Percentiles rank a stretch among this genome's conserved stretches.
These are phyloP conservation scores for Phoma sp. DNA, from an alignment of 2,329 filamentous ascomycete species.

Conservation along the genomic window DNA sequence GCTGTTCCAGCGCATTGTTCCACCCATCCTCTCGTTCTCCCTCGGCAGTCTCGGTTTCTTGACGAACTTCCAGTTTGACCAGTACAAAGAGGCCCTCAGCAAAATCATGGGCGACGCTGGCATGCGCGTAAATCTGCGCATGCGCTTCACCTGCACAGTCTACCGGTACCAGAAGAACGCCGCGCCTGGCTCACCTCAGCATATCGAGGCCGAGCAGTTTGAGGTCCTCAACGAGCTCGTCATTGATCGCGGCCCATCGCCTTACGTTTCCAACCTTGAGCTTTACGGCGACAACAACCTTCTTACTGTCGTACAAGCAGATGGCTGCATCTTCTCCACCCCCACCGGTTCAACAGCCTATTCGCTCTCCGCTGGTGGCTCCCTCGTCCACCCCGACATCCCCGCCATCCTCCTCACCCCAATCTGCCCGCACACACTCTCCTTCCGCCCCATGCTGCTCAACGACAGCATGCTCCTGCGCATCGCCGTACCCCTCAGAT, in stretches of 20 bases:
- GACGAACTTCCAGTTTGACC: conserved; percentile 85
- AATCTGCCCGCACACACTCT: conserved; percentile 96
- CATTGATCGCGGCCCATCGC: conserved; percentile 94
- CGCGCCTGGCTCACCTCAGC: conserved; percentile 62
- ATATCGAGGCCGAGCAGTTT: conserved; percentile 90
- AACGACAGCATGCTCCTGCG: conserved; percentile 93
- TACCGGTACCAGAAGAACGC: conserved; percentile 68
- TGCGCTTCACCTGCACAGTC: conserved; percentile 98
- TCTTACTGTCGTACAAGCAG: conserved; percentile 92
- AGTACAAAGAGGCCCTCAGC: conserved; percentile 85
- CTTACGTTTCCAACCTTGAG: conserved; percentile 96
- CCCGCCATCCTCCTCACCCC: conserved; percentile 95
- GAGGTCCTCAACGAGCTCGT: conserved; percentile 98
- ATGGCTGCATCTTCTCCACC: conserved; percentile 97
- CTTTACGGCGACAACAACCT: conserved; percentile 95
- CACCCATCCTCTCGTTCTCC: conserved; percentile 83
- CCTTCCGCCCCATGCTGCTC: conserved; percentile 96
- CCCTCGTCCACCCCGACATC: conserved; percentile 94
- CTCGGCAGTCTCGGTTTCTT: conserved; percentile 87
- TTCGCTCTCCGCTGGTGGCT: conserved; percentile 92
- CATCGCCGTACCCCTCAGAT: conserved; percentile 82
- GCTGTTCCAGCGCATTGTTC: conserved; percentile 90
- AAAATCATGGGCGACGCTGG: conserved; percentile 91
- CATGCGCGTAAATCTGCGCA: conserved; percentile 96
- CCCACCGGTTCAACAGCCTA: conserved; percentile 92